These are phyloP conservation scores for Sporopachydermia cereana DNA, from an alignment of 1,139 yeast genomes.

Conservation along the genomic window DNA sequence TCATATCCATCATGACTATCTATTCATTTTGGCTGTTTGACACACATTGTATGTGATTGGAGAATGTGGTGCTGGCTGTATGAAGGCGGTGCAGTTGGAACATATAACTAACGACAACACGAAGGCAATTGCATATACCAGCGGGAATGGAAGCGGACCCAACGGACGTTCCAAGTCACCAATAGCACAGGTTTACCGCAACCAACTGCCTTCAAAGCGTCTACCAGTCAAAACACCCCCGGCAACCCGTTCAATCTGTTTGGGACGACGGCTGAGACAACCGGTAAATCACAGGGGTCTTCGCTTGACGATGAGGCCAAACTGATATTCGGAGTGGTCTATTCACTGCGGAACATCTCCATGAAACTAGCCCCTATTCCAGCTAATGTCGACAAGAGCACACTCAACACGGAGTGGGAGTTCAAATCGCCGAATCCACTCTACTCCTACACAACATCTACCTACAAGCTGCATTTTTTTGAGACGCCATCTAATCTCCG, in stretches of 20 bases:
- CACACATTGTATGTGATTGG: conserved; percentile 49
- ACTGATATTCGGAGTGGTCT: conserved; percentile 76
- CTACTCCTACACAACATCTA: conserved; percentile 57
- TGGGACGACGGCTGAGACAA: conserved; percentile 29
- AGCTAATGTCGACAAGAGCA: conserved; percentile 14
- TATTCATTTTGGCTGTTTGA: conserved; percentile 85
- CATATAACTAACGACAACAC: no score
- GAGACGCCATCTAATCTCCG: conserved; percentile 75
- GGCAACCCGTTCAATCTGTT: conserved; percentile 13
- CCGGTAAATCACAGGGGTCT: conserved; percentile 30
- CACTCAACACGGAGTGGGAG: conserved; percentile 4
- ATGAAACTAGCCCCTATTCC: conserved; percentile 41
- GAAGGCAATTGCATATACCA: conserved; percentile 56
- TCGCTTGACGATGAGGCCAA: conserved; percentile 49
- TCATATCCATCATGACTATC: conserved; percentile 34
- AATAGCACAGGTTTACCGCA: conserved; percentile 6
- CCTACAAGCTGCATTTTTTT: conserved; percentile 64
- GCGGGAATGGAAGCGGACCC: conserved; percentile 41
- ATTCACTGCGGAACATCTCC: conserved; percentile 67
- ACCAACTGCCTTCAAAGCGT: conserved; percentile 8
- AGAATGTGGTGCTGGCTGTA: neutral
- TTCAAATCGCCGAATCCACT: conserved; percentile 28
- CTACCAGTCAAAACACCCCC: conserved; percentile 11
- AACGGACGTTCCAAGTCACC: conserved; percentile 9
- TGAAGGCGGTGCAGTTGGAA: neutral